Evolutionary conservation across 805 yeast species (phyloP).

Genomic region (Brettanomyces anomalus): DNA sequence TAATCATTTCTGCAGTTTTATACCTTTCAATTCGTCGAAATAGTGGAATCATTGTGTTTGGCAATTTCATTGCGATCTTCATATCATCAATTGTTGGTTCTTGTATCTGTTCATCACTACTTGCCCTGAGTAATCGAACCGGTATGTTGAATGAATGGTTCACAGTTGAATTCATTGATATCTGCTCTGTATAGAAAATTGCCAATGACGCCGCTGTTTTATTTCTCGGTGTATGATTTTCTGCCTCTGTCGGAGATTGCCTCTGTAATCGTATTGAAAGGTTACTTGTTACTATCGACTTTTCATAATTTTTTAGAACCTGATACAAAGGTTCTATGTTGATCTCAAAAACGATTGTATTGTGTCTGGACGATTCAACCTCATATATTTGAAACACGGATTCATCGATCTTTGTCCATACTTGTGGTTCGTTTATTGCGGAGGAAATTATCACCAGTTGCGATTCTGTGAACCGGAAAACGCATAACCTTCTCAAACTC

Average conservation of each 20-base stretch:
- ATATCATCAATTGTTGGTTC: slow-evolving; percentile 58
- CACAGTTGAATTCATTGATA: slow-evolving; percentile 34
- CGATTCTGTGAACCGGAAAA: slow-evolving; percentile 44
- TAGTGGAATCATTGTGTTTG: slow-evolving; percentile 39
- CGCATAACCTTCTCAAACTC: slow-evolving; percentile 44
- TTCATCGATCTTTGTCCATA: slow-evolving; percentile 51
- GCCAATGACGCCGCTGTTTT: slow-evolving; percentile 42
- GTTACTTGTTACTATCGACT: slow-evolving; percentile 38
- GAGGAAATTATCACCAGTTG: slow-evolving; percentile 44
- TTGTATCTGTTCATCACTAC: slow-evolving; percentile 40
- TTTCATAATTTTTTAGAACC: slow-evolving; percentile 48
- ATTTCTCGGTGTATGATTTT: slow-evolving; percentile 8
- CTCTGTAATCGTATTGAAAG: slow-evolving; percentile 44
- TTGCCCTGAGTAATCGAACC: slow-evolving; percentile 48
- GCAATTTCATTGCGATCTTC: slow-evolving; percentile 46
- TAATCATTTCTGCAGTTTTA: slow-evolving; percentile 40
- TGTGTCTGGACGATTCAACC: slow-evolving; percentile 42
- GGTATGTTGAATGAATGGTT: slow-evolving; percentile 67
- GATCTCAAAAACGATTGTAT: slow-evolving; percentile 50
- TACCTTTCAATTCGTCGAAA: slow-evolving; percentile 63
- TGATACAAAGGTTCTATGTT: slow-evolving; percentile 53
- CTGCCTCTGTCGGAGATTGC: slow-evolving; percentile 16
- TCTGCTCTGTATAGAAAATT: slow-evolving; percentile 42
- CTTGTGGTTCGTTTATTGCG: slow-evolving; percentile 50
- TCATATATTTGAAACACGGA: slow-evolving; percentile 41